These are phyloP conservation scores for Huntiella savannae DNA, from an alignment of 2,329 filamentous ascomycete genomes.

Conservation along the genomic window DNA sequence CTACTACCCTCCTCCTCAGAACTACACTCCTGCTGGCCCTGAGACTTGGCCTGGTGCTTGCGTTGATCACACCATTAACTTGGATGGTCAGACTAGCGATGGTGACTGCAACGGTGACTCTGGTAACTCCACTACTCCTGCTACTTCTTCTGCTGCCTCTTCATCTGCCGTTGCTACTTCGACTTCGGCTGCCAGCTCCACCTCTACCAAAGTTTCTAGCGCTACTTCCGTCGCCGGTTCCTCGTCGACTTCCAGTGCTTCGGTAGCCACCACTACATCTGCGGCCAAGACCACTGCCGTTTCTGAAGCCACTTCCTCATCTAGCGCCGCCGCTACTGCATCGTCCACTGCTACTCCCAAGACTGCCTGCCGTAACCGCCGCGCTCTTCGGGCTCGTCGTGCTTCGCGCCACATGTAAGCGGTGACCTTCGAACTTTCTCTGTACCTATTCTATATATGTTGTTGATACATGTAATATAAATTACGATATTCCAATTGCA, in stretches of 20 bases:
- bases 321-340: slow-evolving; percentile 5
- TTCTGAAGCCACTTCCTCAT: neutral
- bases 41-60: slow-evolving; percentile 19
- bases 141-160: neutral
- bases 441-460: neutral
- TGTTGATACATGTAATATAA: no score
- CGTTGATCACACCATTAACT: slow-evolving; percentile 22
- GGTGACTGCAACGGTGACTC: slow-evolving; percentile 19
- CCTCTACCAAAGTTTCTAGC: no score
- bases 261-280: slow-evolving; percentile 5
- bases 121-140: slow-evolving; percentile 8
- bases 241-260: neutral
- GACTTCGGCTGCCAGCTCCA: neutral
- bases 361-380: slow-evolving; percentile 1
- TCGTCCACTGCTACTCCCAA: neutral
- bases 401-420: neutral
- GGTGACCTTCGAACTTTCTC: no score
- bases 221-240: neutral
- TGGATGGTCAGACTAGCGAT: slow-evolving; percentile 17
- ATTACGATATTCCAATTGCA: neutral
- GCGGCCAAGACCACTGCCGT: slow-evolving; percentile 1
- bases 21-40: slow-evolving; percentile 19
- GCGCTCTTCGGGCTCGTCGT: slow-evolving; percentile 3
- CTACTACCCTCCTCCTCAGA: slow-evolving; percentile 23
- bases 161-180: neutral